Conservation (phyloP, 148 eudicot species). For the Beta vulgaris region DNA sequence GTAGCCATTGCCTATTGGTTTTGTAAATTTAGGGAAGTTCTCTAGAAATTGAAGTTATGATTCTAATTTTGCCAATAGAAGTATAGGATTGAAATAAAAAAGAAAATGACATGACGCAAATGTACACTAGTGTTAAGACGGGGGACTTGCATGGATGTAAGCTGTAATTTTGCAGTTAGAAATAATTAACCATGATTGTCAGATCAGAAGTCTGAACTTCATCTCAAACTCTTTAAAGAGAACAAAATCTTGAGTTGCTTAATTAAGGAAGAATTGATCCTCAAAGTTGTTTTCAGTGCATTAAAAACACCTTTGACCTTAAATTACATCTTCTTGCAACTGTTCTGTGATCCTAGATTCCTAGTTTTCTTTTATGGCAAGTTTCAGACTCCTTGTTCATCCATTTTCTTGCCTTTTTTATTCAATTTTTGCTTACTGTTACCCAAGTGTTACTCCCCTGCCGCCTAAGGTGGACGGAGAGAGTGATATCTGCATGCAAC, state of each 20-base stretch:
- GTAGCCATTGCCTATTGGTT: neutral
- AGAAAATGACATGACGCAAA: neutral
- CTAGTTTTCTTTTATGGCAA: neutral
- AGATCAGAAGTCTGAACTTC: neutral
- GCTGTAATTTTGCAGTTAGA: neutral
- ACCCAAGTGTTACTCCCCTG: neutral
- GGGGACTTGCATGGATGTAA: neutral
- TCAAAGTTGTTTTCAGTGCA: neutral
- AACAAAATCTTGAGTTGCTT: neutral
- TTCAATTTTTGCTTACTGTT: neutral
- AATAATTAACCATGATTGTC: neutral
- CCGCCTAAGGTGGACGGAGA: neutral
- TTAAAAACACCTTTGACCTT: neutral
- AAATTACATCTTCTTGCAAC: neutral
- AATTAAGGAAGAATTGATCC: neutral
- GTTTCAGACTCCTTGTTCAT: neutral
- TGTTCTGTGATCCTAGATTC: neutral
- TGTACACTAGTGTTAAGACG: neutral
- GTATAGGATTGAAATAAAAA: neutral
- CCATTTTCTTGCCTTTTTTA: neutral
- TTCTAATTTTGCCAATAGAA: neutral
- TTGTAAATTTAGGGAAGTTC: neutral
- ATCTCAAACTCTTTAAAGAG: neutral
- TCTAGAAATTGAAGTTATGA: neutral
- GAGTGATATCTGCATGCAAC: neutral